Conservation (phyloP, 2,329 filamentous ascomycete genomes). For the Aureobasidium lini region DNA sequence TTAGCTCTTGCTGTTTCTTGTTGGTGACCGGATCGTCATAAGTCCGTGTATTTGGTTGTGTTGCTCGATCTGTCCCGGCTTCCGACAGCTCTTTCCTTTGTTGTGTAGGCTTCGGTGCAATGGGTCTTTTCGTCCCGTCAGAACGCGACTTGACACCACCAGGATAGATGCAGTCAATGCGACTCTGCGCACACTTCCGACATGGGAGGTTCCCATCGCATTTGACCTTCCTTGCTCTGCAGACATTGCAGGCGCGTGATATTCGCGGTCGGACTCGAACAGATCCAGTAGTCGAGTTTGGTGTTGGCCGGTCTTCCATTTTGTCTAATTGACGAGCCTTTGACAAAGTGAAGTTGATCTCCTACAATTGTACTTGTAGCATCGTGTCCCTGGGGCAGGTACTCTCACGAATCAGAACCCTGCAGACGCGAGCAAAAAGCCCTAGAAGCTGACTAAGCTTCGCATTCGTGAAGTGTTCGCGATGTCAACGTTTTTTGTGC, state of each 20-base stretch:
- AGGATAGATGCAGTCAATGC: background rate
- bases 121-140: background rate
- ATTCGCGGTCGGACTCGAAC: background rate
- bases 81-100: background rate
- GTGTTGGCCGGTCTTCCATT: background rate
- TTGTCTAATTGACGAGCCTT: background rate
- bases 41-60: background rate
- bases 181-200: background rate
- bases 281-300: background rate
- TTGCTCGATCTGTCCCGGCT: background rate
- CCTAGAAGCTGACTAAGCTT: no score
- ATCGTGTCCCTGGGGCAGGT: no score
- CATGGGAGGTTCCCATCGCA: slow-evolving; percentile 7
- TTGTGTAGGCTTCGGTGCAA: background rate
- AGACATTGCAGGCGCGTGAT: slow-evolving; percentile 4
- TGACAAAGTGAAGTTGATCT: background rate
- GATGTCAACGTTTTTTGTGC: no score
- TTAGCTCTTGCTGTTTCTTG: slow-evolving; percentile 13
- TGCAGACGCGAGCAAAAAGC: no score
- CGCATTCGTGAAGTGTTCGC: no score
- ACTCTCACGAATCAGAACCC: no score
- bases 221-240: slow-evolving; percentile 11
- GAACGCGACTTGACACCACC: background rate
- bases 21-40: background rate
- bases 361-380: no score